Evolutionary conservation across 768 basidiomycete genomes (phyloP).

Genomic region (Podaxis mareebaensis): DNA sequence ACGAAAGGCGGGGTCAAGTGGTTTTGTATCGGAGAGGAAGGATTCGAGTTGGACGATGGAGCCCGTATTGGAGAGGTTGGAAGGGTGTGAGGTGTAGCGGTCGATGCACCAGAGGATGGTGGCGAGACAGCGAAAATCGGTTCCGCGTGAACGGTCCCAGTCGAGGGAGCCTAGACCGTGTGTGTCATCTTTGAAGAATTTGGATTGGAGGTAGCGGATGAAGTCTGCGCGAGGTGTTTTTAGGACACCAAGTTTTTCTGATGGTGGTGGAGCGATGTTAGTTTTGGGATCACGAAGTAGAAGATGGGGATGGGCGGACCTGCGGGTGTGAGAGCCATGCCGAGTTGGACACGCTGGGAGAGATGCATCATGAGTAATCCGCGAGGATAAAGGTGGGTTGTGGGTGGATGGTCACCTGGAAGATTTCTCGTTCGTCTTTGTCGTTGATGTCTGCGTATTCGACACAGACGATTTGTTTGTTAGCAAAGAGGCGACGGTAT

Average conservation of each 20-base stretch:
- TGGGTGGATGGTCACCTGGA: conserved; percentile 49
- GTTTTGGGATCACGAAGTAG: too few relatives aligned
- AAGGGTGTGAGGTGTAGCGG: conserved; percentile 26
- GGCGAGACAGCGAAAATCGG: conserved; percentile 59
- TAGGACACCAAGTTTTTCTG: conserved; percentile 71
- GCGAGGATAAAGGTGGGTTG: neutral
- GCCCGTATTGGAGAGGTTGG: conserved; percentile 24
- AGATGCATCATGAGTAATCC: neutral
- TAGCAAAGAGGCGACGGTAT: conserved; percentile 60
- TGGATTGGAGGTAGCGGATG: conserved; percentile 53
- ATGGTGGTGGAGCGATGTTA: neutral
- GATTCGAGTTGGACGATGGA: conserved; percentile 45
- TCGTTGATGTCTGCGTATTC: conserved; percentile 67
- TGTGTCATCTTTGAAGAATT: conserved; percentile 41
- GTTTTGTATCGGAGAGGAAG: conserved; percentile 43
- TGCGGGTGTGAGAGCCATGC: conserved; percentile 74
- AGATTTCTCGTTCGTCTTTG: conserved; percentile 64
- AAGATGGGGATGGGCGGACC: conserved; percentile 35
- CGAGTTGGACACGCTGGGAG: conserved; percentile 69
- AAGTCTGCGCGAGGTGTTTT: conserved; percentile 57
- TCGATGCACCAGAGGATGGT: conserved; percentile 55
- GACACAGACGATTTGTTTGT: conserved; percentile 81
- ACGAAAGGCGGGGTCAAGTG: conserved; percentile 31
- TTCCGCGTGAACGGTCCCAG: conserved; percentile 51
- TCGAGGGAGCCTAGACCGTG: conserved; percentile 40